These are phyloP conservation scores for Eucalyptus erythrocorys DNA, from an alignment of 345 rosid species.

Conservation along the genomic window DNA sequence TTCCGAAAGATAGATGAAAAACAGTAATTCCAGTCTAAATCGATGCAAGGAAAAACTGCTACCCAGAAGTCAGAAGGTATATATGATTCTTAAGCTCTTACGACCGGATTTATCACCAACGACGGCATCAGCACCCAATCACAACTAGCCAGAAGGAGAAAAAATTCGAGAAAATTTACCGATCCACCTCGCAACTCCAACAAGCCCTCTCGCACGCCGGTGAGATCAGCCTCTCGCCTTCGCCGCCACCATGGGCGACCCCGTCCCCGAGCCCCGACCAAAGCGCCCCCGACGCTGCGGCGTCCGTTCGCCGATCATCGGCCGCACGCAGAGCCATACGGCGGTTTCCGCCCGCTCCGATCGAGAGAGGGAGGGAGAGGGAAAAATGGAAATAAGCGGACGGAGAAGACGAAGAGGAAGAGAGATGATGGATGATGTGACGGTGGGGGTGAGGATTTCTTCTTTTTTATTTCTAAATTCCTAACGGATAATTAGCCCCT, in stretches of 20 bases:
- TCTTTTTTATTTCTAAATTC: background rate
- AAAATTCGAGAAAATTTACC: background rate
- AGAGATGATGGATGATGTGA: background rate
- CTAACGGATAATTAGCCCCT: background rate
- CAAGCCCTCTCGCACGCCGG: background rate
- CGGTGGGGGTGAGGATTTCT: background rate
- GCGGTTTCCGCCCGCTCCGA: background rate
- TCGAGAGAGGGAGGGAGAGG: background rate
- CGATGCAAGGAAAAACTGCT: background rate
- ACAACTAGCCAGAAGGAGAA: background rate
- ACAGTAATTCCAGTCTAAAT: background rate
- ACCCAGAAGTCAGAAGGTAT: background rate
- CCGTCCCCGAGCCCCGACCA: background rate
- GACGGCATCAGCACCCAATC: background rate
- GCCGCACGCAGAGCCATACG: background rate
- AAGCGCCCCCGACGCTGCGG: background rate
- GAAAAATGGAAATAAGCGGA: background rate
- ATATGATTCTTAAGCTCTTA: background rate
- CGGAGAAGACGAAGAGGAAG: background rate
- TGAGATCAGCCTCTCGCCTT: background rate
- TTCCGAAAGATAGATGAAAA: background rate
- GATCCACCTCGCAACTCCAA: background rate
- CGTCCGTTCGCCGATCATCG: background rate
- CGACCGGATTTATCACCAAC: background rate
- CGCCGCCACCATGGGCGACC: background rate